Base-by-base conservation (phyloP, 2,329 filamentous ascomycete species). In the Zopfia rhizophila region DNA sequence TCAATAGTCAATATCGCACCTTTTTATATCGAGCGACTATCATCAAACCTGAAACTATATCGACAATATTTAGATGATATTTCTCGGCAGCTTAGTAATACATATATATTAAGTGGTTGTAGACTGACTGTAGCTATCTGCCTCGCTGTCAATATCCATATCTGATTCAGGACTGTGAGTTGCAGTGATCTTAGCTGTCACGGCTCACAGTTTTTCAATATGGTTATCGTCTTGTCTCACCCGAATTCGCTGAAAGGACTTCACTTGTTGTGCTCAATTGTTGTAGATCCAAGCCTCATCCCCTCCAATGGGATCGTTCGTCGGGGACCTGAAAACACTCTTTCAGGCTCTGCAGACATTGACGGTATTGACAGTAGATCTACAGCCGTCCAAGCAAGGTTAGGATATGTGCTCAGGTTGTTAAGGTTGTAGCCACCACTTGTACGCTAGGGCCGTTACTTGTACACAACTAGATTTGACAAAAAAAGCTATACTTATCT, bases 401-500 rank as follows among this genome's bases (percentile, higher is more conserved):
- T 27, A 8, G 24, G 24, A 27, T 27, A 27, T 8, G 8, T 8
- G 8, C 8, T n/a, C n/a, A 8, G 8, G 24, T n/a, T 27, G 24
- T n/a, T 27, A 8, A 8, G 24, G 24, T 27, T 27, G 24, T 27
- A 27, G 24, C 24, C n/a, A n/a, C n/a, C n/a, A n/a, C n/a, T n/a
- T n/a, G n/a, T n/a, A n/a, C n/a, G n/a, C n/a, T n/a, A n/a, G 24
- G 24, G 8, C 24, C n/a, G 8, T 27, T 27, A 27, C n/a, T 27
- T n/a, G n/a, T n/a, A 27, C 24, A n/a, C 24, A 27, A n/a, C n/a
- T n/a, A n/a, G 24, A 27, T 8, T 27, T 27, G 24, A 27, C 24
- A 27, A 27, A 27, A n/a, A n/a, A 27, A 27, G n/a, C 24, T 27
- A 27, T 27, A 27, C 24, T 27, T n/a, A n/a, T 27, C 24, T 27